A percentile compares a stretch with the other conserved stretches of the same genome.
Evolutionary conservation across 2,329 filamentous ascomycete species (phyloP).

Genomic region (Epichloe bromicola): DNA sequence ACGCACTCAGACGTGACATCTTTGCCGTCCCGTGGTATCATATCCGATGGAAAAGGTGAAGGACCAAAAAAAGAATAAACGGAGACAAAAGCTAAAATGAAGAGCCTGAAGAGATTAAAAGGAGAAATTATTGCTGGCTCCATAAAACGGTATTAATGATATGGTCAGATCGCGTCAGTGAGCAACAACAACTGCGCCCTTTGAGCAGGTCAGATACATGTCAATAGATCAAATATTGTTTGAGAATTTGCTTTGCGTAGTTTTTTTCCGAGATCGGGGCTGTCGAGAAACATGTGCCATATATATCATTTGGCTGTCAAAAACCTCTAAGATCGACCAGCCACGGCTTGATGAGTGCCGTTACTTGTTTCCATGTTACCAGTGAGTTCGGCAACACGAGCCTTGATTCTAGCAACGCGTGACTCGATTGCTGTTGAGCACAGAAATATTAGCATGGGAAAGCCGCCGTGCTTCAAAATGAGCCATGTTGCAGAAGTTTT

Average conservation of each 20-base stretch:
- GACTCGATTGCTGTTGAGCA: conserved; percentile 70
- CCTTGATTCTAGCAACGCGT: conserved; percentile 93
- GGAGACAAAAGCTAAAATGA: conserved; percentile 7
- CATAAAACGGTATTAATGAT: background rate
- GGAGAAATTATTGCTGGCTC: conserved; percentile 1
- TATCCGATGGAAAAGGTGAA: conserved; percentile 7
- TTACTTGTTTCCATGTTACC: conserved; percentile 57
- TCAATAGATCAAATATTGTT: background rate
- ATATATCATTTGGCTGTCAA: conserved; percentile 3
- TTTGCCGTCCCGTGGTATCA: conserved; percentile 16
- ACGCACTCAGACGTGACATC: conserved; percentile 1
- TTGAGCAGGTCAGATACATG: background rate
- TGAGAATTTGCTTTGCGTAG: background rate
- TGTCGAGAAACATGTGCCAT: background rate
- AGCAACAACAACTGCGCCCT: background rate
- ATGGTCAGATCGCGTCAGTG: background rate
- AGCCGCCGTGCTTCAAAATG: background rate
- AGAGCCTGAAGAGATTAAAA: conserved; percentile 1
- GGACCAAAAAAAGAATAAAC: conserved; percentile 4
- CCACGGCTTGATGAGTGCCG: conserved; percentile 18
- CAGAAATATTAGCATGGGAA: conserved; percentile 11
- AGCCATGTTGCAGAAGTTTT: background rate
- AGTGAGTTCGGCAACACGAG: conserved; percentile 86
- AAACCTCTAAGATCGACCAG: conserved; percentile 12
- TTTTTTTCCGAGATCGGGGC: background rate